phyloP scores from a whole-genome alignment of 1,284 basidiomycete species.

The Ustilago cynodontis region DNA sequence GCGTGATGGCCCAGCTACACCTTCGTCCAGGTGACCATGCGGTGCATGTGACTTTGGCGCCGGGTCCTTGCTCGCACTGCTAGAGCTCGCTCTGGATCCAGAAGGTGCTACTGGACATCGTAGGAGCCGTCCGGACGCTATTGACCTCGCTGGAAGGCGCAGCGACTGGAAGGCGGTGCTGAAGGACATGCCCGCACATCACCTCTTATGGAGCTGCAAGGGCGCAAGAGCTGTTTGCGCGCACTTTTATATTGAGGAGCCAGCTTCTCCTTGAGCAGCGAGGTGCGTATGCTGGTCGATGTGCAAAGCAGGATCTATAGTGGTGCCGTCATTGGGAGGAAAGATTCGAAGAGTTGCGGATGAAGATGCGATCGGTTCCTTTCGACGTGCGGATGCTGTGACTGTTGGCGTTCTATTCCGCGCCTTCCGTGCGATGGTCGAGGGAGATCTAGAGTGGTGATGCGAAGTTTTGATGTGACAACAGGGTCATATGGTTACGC shows the following conservation, averaged over 20 bases:
- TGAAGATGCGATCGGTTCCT: background rate
- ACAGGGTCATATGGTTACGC: background rate
- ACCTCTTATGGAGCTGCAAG: constrained; percentile 2
- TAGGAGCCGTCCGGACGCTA: constrained; percentile 8
- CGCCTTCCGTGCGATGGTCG: background rate
- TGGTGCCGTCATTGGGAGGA: constrained; percentile 16
- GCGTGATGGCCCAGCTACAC: constrained; percentile 40
- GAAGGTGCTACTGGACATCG: background rate
- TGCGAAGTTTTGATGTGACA: background rate
- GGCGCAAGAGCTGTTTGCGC: background rate
- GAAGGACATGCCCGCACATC: constrained; percentile 45
- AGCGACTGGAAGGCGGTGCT: constrained; percentile 41
- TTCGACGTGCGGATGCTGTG: background rate
- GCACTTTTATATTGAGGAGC: constrained; percentile 3
- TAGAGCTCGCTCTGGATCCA: constrained; percentile 17
- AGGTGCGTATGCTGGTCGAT: constrained; percentile 13
- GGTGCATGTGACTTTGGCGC: constrained; percentile 27
- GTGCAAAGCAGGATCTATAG: background rate
- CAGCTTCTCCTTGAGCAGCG: constrained; percentile 41
- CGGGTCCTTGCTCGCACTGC: background rate
- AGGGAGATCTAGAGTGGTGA: background rate
- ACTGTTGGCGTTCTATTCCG: too few species aligned
- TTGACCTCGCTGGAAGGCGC: constrained; percentile 29
- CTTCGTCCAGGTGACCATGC: constrained; percentile 20
- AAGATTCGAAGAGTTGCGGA: background rate